Percentiles rank a stretch among this genome's conserved stretches.
Conservation (phyloP, 2,329 filamentous ascomycete species). For the Colletotrichum sp. region DNA sequence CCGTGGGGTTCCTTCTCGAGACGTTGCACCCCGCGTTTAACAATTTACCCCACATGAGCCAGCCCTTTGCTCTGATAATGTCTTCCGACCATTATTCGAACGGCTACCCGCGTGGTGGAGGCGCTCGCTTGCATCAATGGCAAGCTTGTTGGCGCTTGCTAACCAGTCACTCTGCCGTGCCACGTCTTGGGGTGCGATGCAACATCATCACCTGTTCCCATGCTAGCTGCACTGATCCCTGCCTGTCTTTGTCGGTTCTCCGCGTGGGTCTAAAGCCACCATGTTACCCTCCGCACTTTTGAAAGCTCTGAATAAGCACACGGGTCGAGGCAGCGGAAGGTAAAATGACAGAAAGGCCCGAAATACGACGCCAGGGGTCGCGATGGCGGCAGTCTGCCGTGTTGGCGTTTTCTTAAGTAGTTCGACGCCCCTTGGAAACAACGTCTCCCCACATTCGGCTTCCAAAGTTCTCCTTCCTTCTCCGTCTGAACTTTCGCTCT, state of each 20-base stretch:
- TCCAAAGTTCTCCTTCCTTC: neutral
- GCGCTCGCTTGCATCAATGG: neutral
- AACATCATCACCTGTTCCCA: neutral
- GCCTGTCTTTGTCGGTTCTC: neutral
- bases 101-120: neutral
- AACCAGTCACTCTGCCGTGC: neutral
- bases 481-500: neutral
- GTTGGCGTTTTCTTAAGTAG: neutral
- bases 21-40: neutral
- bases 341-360: neutral
- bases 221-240: neutral
- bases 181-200: neutral
- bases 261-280: neutral
- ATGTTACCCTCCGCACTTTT: neutral
- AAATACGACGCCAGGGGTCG: neutral
- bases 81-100: slow-evolving; percentile 32
- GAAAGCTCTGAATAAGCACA: neutral
- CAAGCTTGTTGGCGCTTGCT: neutral
- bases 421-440: neutral
- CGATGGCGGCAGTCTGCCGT: neutral
- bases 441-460: neutral
- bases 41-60: neutral
- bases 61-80: neutral
- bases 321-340: neutral
- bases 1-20: neutral